Percentiles rank a stretch among this genome's conserved stretches.
Conservation (phyloP, 352 stramenopile genomes). For the Globisporangium emineosum region DNA sequence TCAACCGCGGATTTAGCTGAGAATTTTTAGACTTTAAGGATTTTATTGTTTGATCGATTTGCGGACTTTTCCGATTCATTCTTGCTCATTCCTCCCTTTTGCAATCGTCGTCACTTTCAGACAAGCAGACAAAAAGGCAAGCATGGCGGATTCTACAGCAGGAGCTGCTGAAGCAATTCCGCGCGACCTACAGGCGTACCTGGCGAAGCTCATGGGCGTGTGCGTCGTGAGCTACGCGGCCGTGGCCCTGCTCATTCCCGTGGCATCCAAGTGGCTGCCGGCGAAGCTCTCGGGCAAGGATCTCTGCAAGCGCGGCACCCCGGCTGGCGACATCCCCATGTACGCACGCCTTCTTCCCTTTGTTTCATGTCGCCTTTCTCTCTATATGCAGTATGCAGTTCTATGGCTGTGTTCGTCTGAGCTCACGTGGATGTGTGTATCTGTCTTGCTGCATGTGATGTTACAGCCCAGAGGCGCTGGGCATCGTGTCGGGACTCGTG, state of each 20-base stretch:
- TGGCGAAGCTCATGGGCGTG: constrained; percentile 51
- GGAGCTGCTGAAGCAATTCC: constrained; percentile 17
- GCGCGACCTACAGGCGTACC: constrained; percentile 34
- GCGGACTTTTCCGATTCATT: no score
- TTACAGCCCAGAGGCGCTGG: constrained; percentile 79
- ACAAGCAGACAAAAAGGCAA: background rate
- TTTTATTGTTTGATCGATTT: no score
- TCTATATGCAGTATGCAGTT: background rate
- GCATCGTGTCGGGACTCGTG: constrained; percentile 83
- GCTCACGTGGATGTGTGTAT: background rate
- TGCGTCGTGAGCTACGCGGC: constrained; percentile 54
- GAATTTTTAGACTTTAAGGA: no score
- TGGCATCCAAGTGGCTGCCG: constrained; percentile 57
- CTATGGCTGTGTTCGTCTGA: no score
- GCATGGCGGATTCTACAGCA: background rate
- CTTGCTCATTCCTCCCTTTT: no score
- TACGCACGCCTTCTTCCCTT: constrained; percentile 25
- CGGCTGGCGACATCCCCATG: constrained; percentile 85
- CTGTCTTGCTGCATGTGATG: background rate
- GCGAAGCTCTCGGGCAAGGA: constrained; percentile 90
- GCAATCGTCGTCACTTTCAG: no score
- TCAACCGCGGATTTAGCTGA: no score
- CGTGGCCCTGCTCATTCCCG: constrained; percentile 62
- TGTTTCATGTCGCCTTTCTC: background rate
- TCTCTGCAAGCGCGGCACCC: constrained; percentile 91